phyloP scores from a whole-genome alignment of 108 stramenopile genomes.

The Cyclostephanos invisitatus region DNA sequence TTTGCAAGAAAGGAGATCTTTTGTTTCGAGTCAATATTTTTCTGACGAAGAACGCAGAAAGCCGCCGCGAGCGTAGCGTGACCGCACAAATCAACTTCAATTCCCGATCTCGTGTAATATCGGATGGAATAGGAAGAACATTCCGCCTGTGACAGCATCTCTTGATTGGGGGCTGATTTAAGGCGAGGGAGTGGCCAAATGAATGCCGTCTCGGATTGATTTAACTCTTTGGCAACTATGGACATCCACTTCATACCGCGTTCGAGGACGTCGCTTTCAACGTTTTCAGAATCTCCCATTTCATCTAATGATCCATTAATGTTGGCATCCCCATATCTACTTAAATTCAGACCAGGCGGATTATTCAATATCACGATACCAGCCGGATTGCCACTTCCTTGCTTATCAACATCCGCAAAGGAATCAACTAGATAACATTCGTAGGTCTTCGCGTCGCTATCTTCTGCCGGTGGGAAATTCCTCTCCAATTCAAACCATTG shows the following conservation, averaged over 20 bases:
- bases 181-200: constrained; percentile 41
- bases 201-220: constrained; percentile 95
- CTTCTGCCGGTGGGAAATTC: constrained; percentile 11
- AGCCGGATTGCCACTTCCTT: constrained; percentile 93
- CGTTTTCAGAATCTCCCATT: constrained; percentile 38
- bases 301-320: constrained; percentile 35
- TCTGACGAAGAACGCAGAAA: constrained; percentile 52
- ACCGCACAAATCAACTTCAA: constrained; percentile 92
- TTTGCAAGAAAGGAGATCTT: constrained; percentile 63
- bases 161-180: neutral
- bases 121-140: constrained; percentile 49
- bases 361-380: constrained; percentile 87
- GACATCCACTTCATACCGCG: constrained; percentile 77
- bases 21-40: constrained; percentile 20
- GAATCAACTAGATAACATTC: constrained; percentile 81
- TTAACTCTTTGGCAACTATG: constrained; percentile 89
- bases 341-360: constrained; percentile 11
- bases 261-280: constrained; percentile 17
- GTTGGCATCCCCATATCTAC: constrained; percentile 24
- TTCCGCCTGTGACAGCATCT: constrained; percentile 6
- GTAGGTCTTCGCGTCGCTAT: constrained; percentile 20
- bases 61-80: constrained; percentile 87
- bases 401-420: constrained; percentile 62
- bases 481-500: constrained; percentile 76
- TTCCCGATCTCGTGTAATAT: constrained; percentile 67